Conservation (phyloP, 371 early-diverging fungal genomes). For the Lichtheimia ornata region DNA sequence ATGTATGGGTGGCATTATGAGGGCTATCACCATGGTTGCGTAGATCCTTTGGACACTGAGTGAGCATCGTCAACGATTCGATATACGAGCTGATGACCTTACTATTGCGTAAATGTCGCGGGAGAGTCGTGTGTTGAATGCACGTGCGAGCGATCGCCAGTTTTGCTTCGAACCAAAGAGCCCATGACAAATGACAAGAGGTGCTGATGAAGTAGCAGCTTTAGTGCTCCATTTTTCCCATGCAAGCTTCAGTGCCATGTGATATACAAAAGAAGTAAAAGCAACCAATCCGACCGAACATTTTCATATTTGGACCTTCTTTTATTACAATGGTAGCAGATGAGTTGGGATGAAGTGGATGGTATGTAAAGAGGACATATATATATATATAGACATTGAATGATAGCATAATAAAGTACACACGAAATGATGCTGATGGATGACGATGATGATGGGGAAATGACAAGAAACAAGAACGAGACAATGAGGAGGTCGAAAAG, state of each 20-base stretch:
- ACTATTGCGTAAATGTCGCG: constrained; percentile 67
- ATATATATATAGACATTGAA: no score
- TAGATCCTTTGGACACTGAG: constrained; percentile 64
- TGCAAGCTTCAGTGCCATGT: constrained; percentile 14
- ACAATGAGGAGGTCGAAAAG: neutral
- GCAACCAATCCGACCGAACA: neutral
- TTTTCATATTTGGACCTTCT: no score
- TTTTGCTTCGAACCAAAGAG: constrained; percentile 94
- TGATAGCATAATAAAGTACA: no score
- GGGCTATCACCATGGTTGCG: constrained; percentile 94
- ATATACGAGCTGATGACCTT: neutral
- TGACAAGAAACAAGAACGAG: constrained; percentile 1
- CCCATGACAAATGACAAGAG: constrained; percentile 70
- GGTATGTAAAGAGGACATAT: no score
- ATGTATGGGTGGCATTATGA: constrained; percentile 66
- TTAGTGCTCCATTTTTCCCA: constrained; percentile 27
- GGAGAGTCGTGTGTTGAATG: constrained; percentile 61
- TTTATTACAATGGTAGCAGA: no score
- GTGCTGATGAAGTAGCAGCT: neutral
- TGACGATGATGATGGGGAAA: no score
- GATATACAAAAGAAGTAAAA: neutral
- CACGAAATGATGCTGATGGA: no score
- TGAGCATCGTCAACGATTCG: neutral
- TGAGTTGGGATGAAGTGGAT: no score
- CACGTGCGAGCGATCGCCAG: constrained; percentile 81